Percentiles rank a stretch among this genome's conserved stretches.
Conservation (phyloP, 305 asterid species). For the Fraxinus velutina region DNA sequence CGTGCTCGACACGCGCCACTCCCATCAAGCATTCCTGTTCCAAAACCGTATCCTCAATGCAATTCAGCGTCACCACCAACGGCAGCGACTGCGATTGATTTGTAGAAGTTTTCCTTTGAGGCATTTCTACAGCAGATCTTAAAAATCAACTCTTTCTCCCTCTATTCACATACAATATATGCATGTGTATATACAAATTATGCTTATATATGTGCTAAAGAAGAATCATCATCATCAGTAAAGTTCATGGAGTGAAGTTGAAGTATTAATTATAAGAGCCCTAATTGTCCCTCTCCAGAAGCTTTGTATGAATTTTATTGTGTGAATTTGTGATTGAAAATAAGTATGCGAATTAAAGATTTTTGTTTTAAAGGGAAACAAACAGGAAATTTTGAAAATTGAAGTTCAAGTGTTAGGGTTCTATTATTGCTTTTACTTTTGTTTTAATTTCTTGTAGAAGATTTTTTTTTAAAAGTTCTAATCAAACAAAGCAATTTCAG, state of each 20-base stretch:
- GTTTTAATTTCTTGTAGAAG: no score
- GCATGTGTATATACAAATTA: neutral
- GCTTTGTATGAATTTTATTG: neutral
- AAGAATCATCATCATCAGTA: neutral
- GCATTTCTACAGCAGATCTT: constrained; percentile 59
- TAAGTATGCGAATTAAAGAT: no score
- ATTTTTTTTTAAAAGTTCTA: no score
- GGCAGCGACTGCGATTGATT: constrained; percentile 52
- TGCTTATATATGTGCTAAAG: neutral
- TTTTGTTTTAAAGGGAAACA: no score
- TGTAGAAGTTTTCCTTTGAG: constrained; percentile 35
- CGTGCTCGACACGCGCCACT: constrained; percentile 80
- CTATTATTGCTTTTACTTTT: neutral
- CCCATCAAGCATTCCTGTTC: constrained; percentile 83
- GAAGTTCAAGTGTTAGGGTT: no score
- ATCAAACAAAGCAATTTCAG: neutral
- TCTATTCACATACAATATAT: neutral
- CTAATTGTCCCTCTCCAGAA: neutral
- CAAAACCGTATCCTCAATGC: constrained; percentile 72
- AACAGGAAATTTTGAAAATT: no score
- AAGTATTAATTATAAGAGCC: neutral
- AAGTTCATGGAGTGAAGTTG: neutral
- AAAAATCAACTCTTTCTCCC: neutral
- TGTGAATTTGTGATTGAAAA: no score
- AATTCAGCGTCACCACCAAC: constrained; percentile 78